Conservation (phyloP, 805 yeast genomes). For the Tetrapisispora iriomotensis region DNA sequence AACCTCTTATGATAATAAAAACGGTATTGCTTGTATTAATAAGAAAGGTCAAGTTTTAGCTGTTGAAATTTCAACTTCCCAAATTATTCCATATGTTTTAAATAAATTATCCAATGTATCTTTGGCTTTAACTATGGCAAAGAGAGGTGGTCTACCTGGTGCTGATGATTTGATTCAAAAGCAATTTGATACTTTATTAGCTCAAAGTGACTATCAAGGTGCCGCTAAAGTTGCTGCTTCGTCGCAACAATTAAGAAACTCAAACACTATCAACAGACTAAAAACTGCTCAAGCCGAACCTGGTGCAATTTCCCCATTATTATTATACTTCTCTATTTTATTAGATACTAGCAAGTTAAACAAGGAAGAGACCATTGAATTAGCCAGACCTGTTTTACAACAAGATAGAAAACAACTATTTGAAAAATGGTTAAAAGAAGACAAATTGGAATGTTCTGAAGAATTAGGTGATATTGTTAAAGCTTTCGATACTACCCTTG, state of each 20-base stretch:
- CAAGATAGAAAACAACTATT: conserved; percentile 88
- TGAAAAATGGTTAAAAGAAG: conserved; percentile 95
- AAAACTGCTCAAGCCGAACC: conserved; percentile 86
- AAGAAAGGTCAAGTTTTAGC: conserved; percentile 91
- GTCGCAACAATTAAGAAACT: conserved; percentile 85
- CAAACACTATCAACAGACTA: conserved; percentile 85
- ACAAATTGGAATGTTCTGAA: conserved; percentile 89
- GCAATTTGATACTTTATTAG: conserved; percentile 79
- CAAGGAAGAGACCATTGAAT: conserved; percentile 86
- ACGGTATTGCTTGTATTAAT: conserved; percentile 89
- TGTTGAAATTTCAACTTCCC: conserved; percentile 77
- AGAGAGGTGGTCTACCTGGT: conserved; percentile 91
- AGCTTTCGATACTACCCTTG: conserved; percentile 74
- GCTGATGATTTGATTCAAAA: conserved; percentile 87
- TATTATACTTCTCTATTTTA: conserved; percentile 84
- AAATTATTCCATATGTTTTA: conserved; percentile 81
- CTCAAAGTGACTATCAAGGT: conserved; percentile 75
- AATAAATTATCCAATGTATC: conserved; percentile 78
- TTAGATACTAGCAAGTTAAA: conserved; percentile 89
- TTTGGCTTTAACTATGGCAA: conserved; percentile 75
- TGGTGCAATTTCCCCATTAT: conserved; percentile 88
- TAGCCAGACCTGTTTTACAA: conserved; percentile 90
- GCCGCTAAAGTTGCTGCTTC: conserved; percentile 98
- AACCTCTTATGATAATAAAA: conserved; percentile 52
- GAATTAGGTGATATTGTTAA: conserved; percentile 95